Conservation (phyloP, 2,329 filamentous ascomycete species). For the Neofusicoccum umdonicola region DNA sequence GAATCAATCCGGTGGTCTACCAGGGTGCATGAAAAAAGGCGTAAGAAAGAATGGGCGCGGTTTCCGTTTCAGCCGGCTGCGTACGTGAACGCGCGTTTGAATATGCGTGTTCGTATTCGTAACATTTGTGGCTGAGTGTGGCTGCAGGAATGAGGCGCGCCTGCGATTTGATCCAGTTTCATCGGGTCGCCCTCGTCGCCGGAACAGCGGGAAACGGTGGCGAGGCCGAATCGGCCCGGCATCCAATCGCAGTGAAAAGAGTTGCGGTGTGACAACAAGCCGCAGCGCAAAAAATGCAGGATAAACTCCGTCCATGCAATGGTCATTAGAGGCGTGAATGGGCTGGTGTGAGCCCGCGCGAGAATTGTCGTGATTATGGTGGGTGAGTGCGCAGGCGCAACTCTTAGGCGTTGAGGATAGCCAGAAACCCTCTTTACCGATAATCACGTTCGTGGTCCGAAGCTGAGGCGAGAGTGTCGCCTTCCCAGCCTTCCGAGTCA, state of each 20-base stretch:
- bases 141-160: background rate
- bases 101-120: background rate
- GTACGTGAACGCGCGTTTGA: background rate
- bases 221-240: background rate
- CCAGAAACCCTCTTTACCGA: slow-evolving; percentile 10
- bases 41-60: background rate
- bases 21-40: slow-evolving; percentile 5
- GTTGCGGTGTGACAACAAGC: background rate
- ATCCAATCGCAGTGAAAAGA: background rate
- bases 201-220: background rate
- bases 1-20: slow-evolving; percentile 6
- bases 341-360: background rate
- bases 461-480: slow-evolving; percentile 51
- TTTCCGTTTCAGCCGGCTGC: background rate
- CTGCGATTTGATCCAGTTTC: background rate
- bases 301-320: slow-evolving; percentile 19
- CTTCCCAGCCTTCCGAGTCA: slow-evolving; percentile 60
- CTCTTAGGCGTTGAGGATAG: background rate
- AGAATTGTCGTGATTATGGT: slow-evolving; percentile 5
- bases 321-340: slow-evolving; percentile 17
- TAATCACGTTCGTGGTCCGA: slow-evolving; percentile 40
- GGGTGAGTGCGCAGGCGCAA: background rate
- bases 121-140: slow-evolving; percentile 3
- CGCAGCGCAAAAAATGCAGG: slow-evolving; percentile 12
- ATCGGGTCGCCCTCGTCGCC: background rate